phyloP scores from a whole-genome alignment of 2,329 filamentous ascomycete genomes.

The Celoporthe dispersa region DNA sequence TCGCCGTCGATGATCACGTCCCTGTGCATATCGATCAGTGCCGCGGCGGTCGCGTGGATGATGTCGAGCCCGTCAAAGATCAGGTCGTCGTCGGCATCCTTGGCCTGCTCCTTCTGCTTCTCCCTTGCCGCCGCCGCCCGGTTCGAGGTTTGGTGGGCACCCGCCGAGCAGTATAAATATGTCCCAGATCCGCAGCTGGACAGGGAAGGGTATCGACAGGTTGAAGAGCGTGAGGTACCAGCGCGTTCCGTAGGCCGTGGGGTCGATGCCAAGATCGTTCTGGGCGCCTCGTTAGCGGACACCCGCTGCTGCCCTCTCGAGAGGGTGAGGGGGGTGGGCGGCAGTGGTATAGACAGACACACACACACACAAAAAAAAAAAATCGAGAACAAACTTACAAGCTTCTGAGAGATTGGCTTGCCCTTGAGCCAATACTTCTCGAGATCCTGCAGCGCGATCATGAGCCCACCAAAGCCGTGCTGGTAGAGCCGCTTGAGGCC shows the following conservation, averaged over 20 bases:
- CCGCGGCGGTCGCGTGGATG: constrained; percentile 86
- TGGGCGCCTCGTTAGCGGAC: constrained; percentile 40
- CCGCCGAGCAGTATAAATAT: constrained; percentile 95
- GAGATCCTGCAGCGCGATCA: constrained; percentile 84
- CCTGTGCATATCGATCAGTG: constrained; percentile 86
- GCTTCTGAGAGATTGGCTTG: constrained; percentile 77
- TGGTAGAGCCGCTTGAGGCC: constrained; percentile 85
- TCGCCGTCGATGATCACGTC: constrained; percentile 90
- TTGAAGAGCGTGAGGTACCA: constrained; percentile 99
- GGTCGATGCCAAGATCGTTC: constrained; percentile 78
- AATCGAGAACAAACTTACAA: constrained; percentile 67
- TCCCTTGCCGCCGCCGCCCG: constrained; percentile 17
- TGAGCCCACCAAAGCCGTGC: constrained; percentile 82
- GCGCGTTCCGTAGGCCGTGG: constrained; percentile 91
- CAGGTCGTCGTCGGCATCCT: constrained; percentile 10
- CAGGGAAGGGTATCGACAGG: constrained; percentile 90
- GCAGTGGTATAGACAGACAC: too few species aligned
- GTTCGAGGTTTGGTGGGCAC: constrained; percentile 49
- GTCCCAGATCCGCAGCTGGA: constrained; percentile 96
- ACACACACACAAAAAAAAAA: too few species aligned
- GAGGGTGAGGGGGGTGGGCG: too few species aligned
- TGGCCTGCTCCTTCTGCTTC: constrained; percentile 29
- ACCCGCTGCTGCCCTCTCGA: too few species aligned
- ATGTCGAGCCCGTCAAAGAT: constrained; percentile 69
- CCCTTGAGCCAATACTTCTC: constrained; percentile 79